Conservation (phyloP, 1,284 basidiomycete species). For the Boletus hoseneyae region DNA sequence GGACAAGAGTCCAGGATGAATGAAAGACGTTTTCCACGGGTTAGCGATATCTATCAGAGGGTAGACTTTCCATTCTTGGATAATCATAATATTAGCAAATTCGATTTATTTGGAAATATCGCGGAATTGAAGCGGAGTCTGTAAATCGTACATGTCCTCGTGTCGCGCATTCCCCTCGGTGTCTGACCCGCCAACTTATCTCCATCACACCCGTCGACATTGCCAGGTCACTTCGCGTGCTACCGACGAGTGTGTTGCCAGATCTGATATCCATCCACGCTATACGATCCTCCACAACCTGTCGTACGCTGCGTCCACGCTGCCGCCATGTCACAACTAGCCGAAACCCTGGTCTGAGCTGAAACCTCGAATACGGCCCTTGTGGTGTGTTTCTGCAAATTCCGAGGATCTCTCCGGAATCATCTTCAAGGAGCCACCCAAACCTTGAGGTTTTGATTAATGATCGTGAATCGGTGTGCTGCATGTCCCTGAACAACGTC, state of each 20-base stretch:
- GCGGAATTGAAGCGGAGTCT: conserved; percentile 29
- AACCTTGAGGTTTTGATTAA: conserved; percentile 3
- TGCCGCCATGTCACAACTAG: not conserved
- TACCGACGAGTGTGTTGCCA: no score
- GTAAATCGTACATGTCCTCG: not conserved
- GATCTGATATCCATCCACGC: no score
- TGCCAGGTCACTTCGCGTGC: no score
- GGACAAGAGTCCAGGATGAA: conserved; percentile 19
- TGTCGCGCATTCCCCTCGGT: not conserved
- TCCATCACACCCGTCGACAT: no score
- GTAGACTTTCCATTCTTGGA: conserved; percentile 20
- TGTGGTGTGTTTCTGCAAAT: conserved; percentile 10
- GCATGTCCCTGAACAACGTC: not conserved
- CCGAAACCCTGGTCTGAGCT: conserved; percentile 14
- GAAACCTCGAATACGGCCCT: conserved; percentile 4
- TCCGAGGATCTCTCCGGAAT: conserved; percentile 25
- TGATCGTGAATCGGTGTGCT: conserved; percentile 22
- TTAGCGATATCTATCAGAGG: conserved; percentile 14
- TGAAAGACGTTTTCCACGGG: conserved; percentile 20
- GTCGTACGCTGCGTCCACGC: conserved; percentile 1
- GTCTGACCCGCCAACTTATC: no score
- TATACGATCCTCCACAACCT: no score
- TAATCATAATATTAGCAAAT: conserved; percentile 14
- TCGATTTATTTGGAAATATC: conserved; percentile 11
- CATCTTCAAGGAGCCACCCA: not conserved